Evolutionary conservation across 257 asterid genomes (phyloP).

Genomic region (Fraxinus anomala): DNA sequence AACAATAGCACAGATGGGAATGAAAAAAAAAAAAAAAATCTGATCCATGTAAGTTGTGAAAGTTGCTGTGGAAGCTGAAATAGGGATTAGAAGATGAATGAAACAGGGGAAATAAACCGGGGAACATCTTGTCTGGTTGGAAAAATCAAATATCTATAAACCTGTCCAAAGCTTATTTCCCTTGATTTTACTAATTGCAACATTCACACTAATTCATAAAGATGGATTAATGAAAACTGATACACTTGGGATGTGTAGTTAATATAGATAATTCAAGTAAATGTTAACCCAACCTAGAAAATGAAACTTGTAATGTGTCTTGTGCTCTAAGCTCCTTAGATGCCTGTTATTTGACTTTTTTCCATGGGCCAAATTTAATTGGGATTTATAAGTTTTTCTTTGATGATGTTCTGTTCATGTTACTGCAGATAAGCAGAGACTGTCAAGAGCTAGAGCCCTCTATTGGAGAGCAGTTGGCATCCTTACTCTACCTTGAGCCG

Average conservation of each 20-base stretch:
- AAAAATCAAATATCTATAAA: background rate
- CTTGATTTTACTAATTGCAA: background rate
- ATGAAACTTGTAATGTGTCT: background rate
- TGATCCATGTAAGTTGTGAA: background rate
- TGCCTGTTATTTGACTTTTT: background rate
- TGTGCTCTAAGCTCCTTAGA: background rate
- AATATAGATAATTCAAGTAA: background rate
- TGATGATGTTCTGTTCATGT: constrained; percentile 29
- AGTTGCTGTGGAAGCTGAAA: background rate
- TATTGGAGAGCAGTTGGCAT: constrained; percentile 84
- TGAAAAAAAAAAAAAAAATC: background rate
- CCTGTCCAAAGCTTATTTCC: background rate
- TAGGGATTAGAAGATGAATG: background rate
- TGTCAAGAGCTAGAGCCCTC: constrained; percentile 91
- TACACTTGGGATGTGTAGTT: background rate
- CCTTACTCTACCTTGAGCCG: constrained; percentile 84
- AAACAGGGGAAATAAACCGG: background rate
- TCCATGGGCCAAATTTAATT: background rate
- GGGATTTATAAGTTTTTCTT: background rate
- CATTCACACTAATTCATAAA: background rate
- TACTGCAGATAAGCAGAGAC: constrained; percentile 87
- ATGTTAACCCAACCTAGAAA: background rate
- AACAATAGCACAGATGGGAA: background rate
- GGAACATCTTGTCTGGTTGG: background rate
- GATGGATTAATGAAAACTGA: background rate